Evolutionary conservation across 768 basidiomycete genomes (phyloP).

Genomic region (Pholiota microspora): DNA sequence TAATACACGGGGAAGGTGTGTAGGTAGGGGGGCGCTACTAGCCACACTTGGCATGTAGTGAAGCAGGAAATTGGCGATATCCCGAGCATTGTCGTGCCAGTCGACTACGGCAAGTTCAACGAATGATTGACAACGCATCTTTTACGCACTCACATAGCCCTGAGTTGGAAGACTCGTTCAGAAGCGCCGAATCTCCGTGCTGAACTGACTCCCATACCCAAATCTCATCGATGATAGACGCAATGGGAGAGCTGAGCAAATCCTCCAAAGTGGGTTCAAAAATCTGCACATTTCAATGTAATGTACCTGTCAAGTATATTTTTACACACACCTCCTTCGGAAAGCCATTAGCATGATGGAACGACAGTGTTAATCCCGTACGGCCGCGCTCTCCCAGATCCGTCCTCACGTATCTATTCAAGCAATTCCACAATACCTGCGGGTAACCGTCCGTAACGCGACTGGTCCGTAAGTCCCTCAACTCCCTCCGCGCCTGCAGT

Average conservation of each 20-base stretch:
- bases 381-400: slow-evolving; percentile 20
- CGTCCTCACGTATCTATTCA: slow-evolving; percentile 65
- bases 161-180: slow-evolving; percentile 60
- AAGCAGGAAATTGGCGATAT: slow-evolving; percentile 73
- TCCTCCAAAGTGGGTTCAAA: slow-evolving; percentile 70
- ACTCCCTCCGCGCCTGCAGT: slow-evolving; percentile 18
- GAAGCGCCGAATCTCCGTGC: slow-evolving; percentile 79
- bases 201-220: slow-evolving; percentile 85
- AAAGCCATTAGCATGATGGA: slow-evolving; percentile 86
- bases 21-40: slow-evolving; percentile 40
- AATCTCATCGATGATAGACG: slow-evolving; percentile 53
- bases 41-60: slow-evolving; percentile 56
- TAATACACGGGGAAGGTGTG: slow-evolving; percentile 51
- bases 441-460: slow-evolving; percentile 37
- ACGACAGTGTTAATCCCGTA: slow-evolving; percentile 65
- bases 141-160: slow-evolving; percentile 54
- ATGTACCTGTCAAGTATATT: background rate
- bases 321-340: slow-evolving; percentile 67
- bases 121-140: background rate
- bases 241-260: slow-evolving; percentile 46
- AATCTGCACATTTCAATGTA: slow-evolving; percentile 42
- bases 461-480: slow-evolving; percentile 29
- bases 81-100: slow-evolving; percentile 77
- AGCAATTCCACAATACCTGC: slow-evolving; percentile 60
- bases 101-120: slow-evolving; percentile 44